Evolutionary conservation across 169 alveolate species (phyloP), one percentile per base, ranked within the genome.

Genomic region (Cyclospora cayetanensis): DNA sequence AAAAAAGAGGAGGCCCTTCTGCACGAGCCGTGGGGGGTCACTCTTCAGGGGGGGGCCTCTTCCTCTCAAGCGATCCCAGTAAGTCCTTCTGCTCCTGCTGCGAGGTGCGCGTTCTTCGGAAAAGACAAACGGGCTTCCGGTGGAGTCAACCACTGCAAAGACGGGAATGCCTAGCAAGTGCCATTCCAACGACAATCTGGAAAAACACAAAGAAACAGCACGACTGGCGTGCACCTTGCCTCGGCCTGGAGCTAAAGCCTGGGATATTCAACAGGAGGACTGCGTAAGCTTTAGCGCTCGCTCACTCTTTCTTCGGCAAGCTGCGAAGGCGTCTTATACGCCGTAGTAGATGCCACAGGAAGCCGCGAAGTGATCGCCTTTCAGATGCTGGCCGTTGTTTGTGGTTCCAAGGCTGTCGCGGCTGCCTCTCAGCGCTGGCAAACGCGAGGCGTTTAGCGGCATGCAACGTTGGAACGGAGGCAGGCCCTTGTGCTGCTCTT

Each of bases 91-190:
- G 82, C 53, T 70, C 55, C 52, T 29, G 82, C 70, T 55, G 82
- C 82, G 31, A 53, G 55, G 60, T 46, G 60, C n/a, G 60, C 7
- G 82, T 39, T 70, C 42, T 37, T 70, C 82, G 2, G 46, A 1
- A 18, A n/a, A 70, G 52, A 70, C 25, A 27, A 70, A 70, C 55
- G 82, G 82, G 52, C 18, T 70, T 3, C 82, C 82, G 22, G 82
- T 15, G 27, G 82, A 31, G 52, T 70, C 52, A 2, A 70, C 82
- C 15, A 70, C 82, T 4, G 82, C 82, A 70, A 70, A 70, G 9
- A 70, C 82, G n/a, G 82, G 82, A 4, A 70, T 53, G 34, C 82
- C 82, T 15, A 70, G 52, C 82, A 70, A 11, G 25, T 37, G 82
- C 82, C 82, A 70, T 46, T 70, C 82, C 31, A 35, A 37, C 22